phyloP scores from a whole-genome alignment of 176 grass and related monocot species.

The Triticum monococcum region DNA sequence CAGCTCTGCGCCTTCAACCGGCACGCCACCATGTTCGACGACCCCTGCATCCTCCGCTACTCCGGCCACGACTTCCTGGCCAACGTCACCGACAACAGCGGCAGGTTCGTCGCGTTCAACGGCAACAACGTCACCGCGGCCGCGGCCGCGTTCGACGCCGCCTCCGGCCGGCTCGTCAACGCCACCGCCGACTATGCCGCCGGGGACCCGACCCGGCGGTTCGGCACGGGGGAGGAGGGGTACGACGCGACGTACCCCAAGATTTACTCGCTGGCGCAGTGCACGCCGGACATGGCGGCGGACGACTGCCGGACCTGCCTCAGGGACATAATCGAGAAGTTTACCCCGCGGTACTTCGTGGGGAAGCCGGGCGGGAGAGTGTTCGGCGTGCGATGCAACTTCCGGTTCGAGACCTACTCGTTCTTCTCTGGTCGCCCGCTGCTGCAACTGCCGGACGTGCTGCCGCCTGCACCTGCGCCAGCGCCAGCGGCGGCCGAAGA shows the following conservation, averaged over 20 bases:
- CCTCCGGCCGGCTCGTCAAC: conserved; percentile 36
- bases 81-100: conserved; percentile 1
- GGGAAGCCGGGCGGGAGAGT: conserved; percentile 36
- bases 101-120: not conserved
- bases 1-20: conserved; percentile 27
- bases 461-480: not conserved
- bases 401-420: conserved; percentile 38
- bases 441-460: conserved; percentile 14
- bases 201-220: not conserved
- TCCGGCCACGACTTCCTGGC: conserved; percentile 36
- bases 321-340: not conserved
- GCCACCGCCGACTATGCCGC: conserved; percentile 39
- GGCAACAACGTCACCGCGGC: not conserved
- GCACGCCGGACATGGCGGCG: conserved; percentile 47
- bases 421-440: conserved; percentile 45
- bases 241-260: not conserved
- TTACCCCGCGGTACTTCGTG: not conserved
- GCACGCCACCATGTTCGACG: conserved; percentile 34
- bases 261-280: conserved; percentile 55
- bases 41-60: conserved; percentile 60
- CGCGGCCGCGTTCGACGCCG: not conserved
- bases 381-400: conserved; percentile 47
- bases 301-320: conserved; percentile 45
- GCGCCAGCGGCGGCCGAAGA: not conserved
- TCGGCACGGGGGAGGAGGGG: conserved; percentile 36